phyloP scores from a whole-genome alignment of 768 basidiomycete species.

The Leucocoprinus sp. region DNA sequence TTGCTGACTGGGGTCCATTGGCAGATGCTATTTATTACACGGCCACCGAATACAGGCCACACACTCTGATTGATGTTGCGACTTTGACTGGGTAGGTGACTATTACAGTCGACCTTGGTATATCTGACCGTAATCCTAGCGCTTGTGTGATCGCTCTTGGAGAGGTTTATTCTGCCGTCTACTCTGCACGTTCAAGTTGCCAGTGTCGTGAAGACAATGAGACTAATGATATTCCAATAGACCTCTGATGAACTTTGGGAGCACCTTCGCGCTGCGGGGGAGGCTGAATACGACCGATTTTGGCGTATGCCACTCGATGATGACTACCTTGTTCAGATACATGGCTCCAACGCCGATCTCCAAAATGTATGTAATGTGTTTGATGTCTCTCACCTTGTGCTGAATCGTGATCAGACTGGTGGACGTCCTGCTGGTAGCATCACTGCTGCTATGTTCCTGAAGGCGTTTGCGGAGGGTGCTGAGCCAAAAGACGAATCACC shows the following conservation, averaged over 20 bases:
- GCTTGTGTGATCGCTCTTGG: conserved; percentile 71
- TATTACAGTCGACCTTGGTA: too few species aligned
- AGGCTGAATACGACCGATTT: conserved; percentile 71
- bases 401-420: conserved; percentile 40
- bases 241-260: conserved; percentile 72
- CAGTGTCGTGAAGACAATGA: background rate
- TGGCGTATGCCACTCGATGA: conserved; percentile 90
- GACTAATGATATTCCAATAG: conserved; percentile 23
- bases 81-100: conserved; percentile 72
- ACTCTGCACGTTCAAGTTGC: conserved; percentile 40
- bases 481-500: conserved; percentile 51
- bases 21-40: conserved; percentile 81
- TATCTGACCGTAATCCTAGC: conserved; percentile 24
- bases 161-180: conserved; percentile 71
- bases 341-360: conserved; percentile 71
- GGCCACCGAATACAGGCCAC: conserved; percentile 67
- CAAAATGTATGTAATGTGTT: conserved; percentile 46
- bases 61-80: conserved; percentile 81
- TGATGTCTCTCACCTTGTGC: background rate
- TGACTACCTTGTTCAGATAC: conserved; percentile 70
- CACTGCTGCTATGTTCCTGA: conserved; percentile 85
- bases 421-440: conserved; percentile 64
- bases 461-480: conserved; percentile 71
- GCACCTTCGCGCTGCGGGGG: conserved; percentile 59
- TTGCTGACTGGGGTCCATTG: background rate